phyloP scores from a whole-genome alignment of 345 rosid genomes.

The Aquilaria sinensis region DNA sequence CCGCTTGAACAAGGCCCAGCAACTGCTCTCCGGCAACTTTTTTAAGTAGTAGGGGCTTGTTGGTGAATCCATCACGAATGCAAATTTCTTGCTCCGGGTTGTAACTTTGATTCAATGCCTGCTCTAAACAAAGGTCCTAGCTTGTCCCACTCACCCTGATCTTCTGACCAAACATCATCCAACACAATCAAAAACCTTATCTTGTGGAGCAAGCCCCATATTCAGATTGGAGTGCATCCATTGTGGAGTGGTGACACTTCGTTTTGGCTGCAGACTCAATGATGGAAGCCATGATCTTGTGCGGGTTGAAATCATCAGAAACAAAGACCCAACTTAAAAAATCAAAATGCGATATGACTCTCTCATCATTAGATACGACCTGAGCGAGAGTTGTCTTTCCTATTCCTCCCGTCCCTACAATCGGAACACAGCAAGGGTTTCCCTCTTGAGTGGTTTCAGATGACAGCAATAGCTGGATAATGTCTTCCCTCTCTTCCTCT shows the following conservation, averaged over 20 bases:
- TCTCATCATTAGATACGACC: conserved; percentile 15
- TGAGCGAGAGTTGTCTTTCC: conserved; percentile 26
- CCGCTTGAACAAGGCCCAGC: conserved; percentile 21
- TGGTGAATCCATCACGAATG: background rate
- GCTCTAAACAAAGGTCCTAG: conserved; percentile 5
- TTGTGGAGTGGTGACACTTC: conserved; percentile 4
- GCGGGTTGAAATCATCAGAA: conserved; percentile 11
- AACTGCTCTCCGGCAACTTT: conserved; percentile 16
- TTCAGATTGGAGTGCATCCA: conserved; percentile 18
- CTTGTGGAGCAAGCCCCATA: background rate
- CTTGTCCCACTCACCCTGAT: conserved; percentile 16
- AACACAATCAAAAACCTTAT: conserved; percentile 19
- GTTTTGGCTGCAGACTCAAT: conserved; percentile 6
- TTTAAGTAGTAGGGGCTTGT: background rate
- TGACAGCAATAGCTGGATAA: conserved; percentile 1
- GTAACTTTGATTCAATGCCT: conserved; percentile 18
- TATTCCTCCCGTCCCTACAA: conserved; percentile 20
- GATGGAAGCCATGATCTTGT: background rate
- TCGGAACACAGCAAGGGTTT: conserved; percentile 9
- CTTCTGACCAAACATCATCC: conserved; percentile 24
- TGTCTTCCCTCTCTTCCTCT: conserved; percentile 4
- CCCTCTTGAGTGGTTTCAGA: background rate
- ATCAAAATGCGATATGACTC: conserved; percentile 8
- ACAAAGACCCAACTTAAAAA: conserved; percentile 18
- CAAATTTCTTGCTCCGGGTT: conserved; percentile 13